Conservation (phyloP, 768 basidiomycete genomes). For the Macrocybe gigantea region DNA sequence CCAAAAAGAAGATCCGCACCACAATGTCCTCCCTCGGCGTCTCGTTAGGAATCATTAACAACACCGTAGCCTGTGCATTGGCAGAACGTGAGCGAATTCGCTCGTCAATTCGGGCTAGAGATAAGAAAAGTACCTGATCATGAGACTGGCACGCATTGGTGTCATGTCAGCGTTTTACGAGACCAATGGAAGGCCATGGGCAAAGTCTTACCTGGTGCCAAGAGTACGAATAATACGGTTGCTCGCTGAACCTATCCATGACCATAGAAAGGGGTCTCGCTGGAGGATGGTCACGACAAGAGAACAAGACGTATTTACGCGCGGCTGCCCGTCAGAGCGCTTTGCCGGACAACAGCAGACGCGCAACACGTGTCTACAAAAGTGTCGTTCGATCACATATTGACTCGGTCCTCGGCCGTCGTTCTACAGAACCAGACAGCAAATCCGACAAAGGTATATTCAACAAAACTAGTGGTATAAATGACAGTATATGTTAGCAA, state of each 20-base stretch:
- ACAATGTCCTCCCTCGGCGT: slow-evolving; percentile 67
- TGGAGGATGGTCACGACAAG: too few species aligned
- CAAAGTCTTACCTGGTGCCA: slow-evolving; percentile 73
- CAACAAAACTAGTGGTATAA: slow-evolving; percentile 17
- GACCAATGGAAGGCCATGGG: slow-evolving; percentile 10
- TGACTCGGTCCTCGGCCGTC: too few species aligned
- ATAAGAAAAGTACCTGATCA: slow-evolving; percentile 57
- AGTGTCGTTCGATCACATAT: too few species aligned
- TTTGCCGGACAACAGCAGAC: too few species aligned
- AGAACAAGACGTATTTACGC: too few species aligned
- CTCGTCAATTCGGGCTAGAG: too few species aligned
- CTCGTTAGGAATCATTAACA: slow-evolving; percentile 67
- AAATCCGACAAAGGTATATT: slow-evolving; percentile 13
- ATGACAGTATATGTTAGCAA: slow-evolving; percentile 9
- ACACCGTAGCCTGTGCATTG: slow-evolving; percentile 60
- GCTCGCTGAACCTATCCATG: slow-evolving; percentile 36
- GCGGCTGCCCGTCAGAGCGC: too few species aligned
- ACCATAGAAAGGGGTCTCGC: too few species aligned
- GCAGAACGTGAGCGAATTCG: too few species aligned
- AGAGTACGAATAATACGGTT: slow-evolving; percentile 52
- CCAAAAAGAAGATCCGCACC: slow-evolving; percentile 23
- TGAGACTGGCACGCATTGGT: slow-evolving; percentile 52
- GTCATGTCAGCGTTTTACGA: slow-evolving; percentile 9
- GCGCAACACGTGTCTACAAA: too few species aligned
- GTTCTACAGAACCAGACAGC: too few species aligned